Base-by-base conservation (phyloP, 2,329 filamentous ascomycete species). In the Cylindrodendrum hubeiense region DNA sequence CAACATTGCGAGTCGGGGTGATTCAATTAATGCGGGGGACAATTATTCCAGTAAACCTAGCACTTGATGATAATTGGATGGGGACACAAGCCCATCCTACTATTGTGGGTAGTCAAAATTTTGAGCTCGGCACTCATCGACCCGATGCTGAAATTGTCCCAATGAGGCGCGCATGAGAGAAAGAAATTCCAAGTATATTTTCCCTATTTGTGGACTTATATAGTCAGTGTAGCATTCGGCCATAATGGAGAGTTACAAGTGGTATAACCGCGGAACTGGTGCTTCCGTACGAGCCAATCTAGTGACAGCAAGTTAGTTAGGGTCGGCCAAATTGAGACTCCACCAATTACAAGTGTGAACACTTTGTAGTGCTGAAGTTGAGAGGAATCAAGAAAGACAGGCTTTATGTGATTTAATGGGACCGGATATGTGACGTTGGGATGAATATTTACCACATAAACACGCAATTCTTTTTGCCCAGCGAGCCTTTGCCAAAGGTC, bases 81-180 rank as follows among this genome's bases (percentile, higher is more conserved):
- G 50, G 21, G 24, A 39, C 15, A 7, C 15, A 17, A n/a, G 15
- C 37, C 37, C 7, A 39, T 39, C 15, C 37, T 19, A 39, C 37
- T 17, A 5, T n/a, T 26, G 6, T 24, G 15, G 7, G 22, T n/a
- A 39, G 22, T 41, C 34, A 13, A 28, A 24, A 41, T 33, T 37
- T 19, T 39, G 21, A 53, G 21, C 50, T 53, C 50, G 50, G 50
- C 10, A 19, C 33, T n/a, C 21, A 39, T 41, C 22, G 37, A 28
- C 50, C 50, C 50, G 50, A 53, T 53, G 50, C 10, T 13, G 21
- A 39, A 28, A 39, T 53, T 41, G 50, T 34, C 34, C 19, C 30
- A 41, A n/a, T 6, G 15, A 34, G 19, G 34, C 5, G 13, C 37
- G 17, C 3, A 28, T 4, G 15, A 17, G 3, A 41, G 12, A 39